Conservation (phyloP, 140 eudicot genomes). For the Bidens hawaiensis region DNA sequence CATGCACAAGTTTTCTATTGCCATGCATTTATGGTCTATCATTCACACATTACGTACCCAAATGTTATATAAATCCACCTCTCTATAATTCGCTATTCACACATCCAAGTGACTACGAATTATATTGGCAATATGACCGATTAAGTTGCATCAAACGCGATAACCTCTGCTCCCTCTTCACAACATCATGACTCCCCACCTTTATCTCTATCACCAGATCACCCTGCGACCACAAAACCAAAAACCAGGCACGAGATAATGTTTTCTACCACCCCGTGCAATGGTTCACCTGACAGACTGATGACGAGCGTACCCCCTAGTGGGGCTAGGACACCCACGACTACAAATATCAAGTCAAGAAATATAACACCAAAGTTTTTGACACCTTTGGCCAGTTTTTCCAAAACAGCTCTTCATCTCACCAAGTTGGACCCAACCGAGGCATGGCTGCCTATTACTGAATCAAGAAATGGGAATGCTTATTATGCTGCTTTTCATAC, state of each 20-base stretch:
- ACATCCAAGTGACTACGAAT: neutral
- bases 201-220: neutral
- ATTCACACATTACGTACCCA: too few relatives aligned
- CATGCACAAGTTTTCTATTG: too few relatives aligned
- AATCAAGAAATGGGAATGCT: constrained; percentile 22
- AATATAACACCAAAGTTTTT: constrained; percentile 9
- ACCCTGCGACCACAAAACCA: neutral
- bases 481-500: constrained; percentile 15
- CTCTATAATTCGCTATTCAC: neutral
- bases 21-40: too few relatives aligned
- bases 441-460: constrained; percentile 20
- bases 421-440: constrained; percentile 13
- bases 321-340: constrained; percentile 16
- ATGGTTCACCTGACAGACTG: constrained; percentile 10
- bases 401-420: constrained; percentile 11
- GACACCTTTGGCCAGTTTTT: constrained; percentile 18
- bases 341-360: neutral
- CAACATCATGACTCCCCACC: neutral
- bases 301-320: constrained; percentile 3
- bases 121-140: neutral
- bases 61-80: neutral
- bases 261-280: neutral
- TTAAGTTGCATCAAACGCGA: neutral
- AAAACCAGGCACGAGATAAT: neutral
- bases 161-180: neutral